Evolutionary conservation across 495 filamentous ascomycete genomes (phyloP), one percentile per base, ranked within the genome.

Genomic region (Penicillium chermesinum): DNA sequence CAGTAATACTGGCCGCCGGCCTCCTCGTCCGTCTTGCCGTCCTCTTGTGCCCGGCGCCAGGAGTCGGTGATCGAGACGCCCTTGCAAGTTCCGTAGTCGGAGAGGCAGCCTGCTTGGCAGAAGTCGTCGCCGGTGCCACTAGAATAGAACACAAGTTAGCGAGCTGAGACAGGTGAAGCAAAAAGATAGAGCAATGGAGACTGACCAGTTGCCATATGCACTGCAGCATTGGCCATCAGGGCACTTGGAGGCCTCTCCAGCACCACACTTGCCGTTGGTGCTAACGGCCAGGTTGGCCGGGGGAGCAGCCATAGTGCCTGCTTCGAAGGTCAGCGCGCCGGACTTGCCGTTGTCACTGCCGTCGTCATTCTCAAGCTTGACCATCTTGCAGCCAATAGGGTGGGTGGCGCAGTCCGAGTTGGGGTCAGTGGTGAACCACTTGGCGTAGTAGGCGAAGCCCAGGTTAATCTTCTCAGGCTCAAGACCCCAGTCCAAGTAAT

Each of bases 391-490:
- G 9, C 84, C 84, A 20, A 88, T 61, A 0, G 81, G 76, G 3
- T 74, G 32, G 7, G 53, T 59, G 1, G 65, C 57, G 34, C 73
- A 79, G 37, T 63, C 67, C 4, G 64, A 62, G 1, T 73, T 59
- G 15, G 76, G 71, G 49, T 78, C 71, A 0, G 81, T 84, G 44
- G 67, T 77, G 64, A 87, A 88, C 69, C 80, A 89, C 60, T 88
- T 88, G 12, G 77, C 73, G 57, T 89, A 89, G 60, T 81, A 88
- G 6, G 84, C 85, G 49, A 90, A 81, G 0, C 86, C 86, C 3
- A 90, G 73, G 64, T 88, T 88, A 20, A 84, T 58, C 52, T 82
- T 81, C 43, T 74, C 64, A 12, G 76, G 60, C 0, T 77, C 63
- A 0, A 77, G 70, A 4, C 85, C 84, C 42, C 76, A 72, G 12